Base-by-base conservation (phyloP, 768 basidiomycete genomes). In the Amanita pallidorosea region DNA sequence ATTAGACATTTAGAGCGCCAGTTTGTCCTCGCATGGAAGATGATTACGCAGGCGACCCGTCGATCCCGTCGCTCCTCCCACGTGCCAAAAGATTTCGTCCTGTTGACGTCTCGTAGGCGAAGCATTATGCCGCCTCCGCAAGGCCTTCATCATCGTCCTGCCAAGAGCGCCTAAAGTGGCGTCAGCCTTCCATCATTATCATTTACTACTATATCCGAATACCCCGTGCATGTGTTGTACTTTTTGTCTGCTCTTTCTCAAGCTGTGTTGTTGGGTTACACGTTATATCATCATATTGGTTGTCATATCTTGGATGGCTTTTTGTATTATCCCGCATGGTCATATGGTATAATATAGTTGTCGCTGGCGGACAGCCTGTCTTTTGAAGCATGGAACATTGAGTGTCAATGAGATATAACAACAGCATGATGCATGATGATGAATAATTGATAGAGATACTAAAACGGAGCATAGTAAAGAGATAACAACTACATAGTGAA, bases 21-120 rank as follows among this genome's bases (percentile, higher is more conserved):
- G 60, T 64, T 83, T 53, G 63, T 84, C 48, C 66, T 70, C 38
- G 68, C 73, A 8, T 85, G 83, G 83, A 85, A 85, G 59, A 64
- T 71, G 35, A 63, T 84, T 58, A 82, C 80, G 22, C 67, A 71
- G 20, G 65, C 68, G 27, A 71, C 76, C 29, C 77, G 76, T 54
- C 79, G 71, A 48, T 67, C 67, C 31, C 70, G 74, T 22, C 74
- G 78, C 37, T 68, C 71, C 5, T 80, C 82, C 2, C 60, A 75
- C 58, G 66, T 81, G 44, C 73, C 77, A 27, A 71, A 73, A 20
- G 81, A 80, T 60, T 84, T 84, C 61, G 72, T 83, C 57, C 68
- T 83, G 53, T 69, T 85, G 57, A 82, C 75, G 8, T 61, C 72
- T 36, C 71, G 73, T 49, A 71, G 80, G 53, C 77, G 75, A 49